These are phyloP conservation scores for Kluyveromyces marxianus DNA, from an alignment of 1,139 yeast species.

Conservation along the genomic window DNA sequence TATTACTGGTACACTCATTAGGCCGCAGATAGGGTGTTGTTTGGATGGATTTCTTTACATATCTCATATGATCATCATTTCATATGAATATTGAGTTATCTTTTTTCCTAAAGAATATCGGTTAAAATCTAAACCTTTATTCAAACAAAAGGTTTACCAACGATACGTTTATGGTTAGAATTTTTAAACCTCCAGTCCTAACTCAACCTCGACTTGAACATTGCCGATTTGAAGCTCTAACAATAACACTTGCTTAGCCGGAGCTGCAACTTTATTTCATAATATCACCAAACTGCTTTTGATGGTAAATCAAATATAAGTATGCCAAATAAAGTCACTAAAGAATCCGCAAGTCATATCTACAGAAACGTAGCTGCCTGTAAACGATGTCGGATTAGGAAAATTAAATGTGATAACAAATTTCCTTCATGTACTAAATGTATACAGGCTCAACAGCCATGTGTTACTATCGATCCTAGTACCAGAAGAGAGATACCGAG, in stretches of 20 bases:
- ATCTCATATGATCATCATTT: not conserved
- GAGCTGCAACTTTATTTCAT: too few relatives aligned
- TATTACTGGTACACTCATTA: constrained; percentile 26
- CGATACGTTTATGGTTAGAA: too few relatives aligned
- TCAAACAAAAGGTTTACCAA: too few relatives aligned
- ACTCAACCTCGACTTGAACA: too few relatives aligned
- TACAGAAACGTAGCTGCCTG: constrained; percentile 70
- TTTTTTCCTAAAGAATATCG: too few relatives aligned
- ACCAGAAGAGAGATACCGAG: constrained; percentile 84
- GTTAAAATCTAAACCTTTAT: too few relatives aligned
- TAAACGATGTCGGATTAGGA: constrained; percentile 69
- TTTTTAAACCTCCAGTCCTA: too few relatives aligned
- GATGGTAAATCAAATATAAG: not conserved
- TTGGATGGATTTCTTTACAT: not conserved
- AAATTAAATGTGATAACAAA: constrained; percentile 75
- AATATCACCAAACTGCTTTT: not conserved
- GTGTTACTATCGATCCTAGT: constrained; percentile 80
- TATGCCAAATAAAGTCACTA: constrained; percentile 1
- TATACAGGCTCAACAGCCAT: constrained; percentile 57
- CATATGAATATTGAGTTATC: too few relatives aligned
- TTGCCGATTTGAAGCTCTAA: too few relatives aligned
- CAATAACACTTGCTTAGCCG: too few relatives aligned
- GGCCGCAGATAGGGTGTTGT: not conserved
- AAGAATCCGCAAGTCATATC: constrained; percentile 18
- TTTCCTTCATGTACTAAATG: constrained; percentile 76